Evolutionary conservation across 306 rosid genomes (phyloP), one percentile per base, ranked within the genome.

Genomic region (Psophocarpus tetragonolobus): DNA sequence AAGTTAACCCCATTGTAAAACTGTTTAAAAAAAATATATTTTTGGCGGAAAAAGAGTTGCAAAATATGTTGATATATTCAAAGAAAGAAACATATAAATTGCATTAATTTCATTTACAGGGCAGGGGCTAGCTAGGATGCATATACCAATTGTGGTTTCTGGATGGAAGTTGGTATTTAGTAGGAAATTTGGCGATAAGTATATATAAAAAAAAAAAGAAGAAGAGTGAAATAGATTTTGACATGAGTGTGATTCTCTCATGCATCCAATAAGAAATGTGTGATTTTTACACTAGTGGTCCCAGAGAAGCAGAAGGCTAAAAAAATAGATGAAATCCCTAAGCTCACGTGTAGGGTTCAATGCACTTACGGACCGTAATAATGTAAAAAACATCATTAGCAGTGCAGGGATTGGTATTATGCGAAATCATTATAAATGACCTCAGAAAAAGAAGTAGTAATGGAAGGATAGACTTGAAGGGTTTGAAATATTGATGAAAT

Each of bases 301-400:
- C 96, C 12, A 2, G 3, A 66, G 33, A 60, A 63, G 15, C 83
- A 73, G 77, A 74, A 60, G 68, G 15, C 83, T 75, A 79, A 74
- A 56, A 70, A 65, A 39, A 5, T 6, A 39, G 12, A 80, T 85
- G 26, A 83, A 81, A 80, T 4, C 78, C 81, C 85, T 80, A 68
- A 79, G 87, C 85, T 95, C 97, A 92, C 97, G 97, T 89, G 97
- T 88, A 90, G 96, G 93, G 92, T 84, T 86, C 88, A 89, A 89
- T 83, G 97, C 91, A 89, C 91, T 88, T 89, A 86, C 88, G 83
- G 91, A 84, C 88, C 82, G 87, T 95, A 87, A 95, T 95, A 92
- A 95, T 95, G 96, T 86, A 85, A 85, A 87, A 86, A 79, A 48
- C 96, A 95, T 95, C 88, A 95, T 92, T 92, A 95, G 93, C 90